A percentile compares a stretch with the other conserved stretches of the same genome.
These are phyloP conservation scores for Gentiana straminea DNA, from an alignment of 257 asterid genomes.

Conservation along the genomic window DNA sequence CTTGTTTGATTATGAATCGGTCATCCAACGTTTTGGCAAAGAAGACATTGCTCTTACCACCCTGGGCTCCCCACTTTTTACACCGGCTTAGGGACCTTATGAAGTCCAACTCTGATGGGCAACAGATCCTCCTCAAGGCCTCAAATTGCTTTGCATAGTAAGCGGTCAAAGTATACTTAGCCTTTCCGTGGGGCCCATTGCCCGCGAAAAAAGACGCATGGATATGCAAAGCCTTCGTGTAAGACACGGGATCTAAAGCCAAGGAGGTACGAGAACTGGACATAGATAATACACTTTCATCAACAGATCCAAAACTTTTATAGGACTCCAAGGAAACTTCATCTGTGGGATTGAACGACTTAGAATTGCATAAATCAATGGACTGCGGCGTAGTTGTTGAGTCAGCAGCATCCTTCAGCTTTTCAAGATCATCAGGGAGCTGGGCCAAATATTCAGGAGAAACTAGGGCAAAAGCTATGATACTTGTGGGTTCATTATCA, in stretches of 20 bases:
- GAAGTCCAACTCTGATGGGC: constrained; percentile 80
- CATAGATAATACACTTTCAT: constrained; percentile 48
- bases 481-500: constrained; percentile 97
- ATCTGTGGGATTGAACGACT: constrained; percentile 44
- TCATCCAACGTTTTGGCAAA: constrained; percentile 94
- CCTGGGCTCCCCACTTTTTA: constrained; percentile 99
- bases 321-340: constrained; percentile 53
- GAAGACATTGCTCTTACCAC: constrained; percentile 95
- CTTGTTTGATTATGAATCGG: constrained; percentile 88
- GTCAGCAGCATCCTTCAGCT: constrained; percentile 39
- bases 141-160: constrained; percentile 82
- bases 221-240: constrained; percentile 56
- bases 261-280: constrained; percentile 45
- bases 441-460: constrained; percentile 49
- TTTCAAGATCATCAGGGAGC: constrained; percentile 54
- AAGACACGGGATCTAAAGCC: constrained; percentile 50
- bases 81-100: constrained; percentile 84
- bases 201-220: constrained; percentile 47
- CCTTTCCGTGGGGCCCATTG: constrained; percentile 67
- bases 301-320: constrained; percentile 54
- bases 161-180: constrained; percentile 62
- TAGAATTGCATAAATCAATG: constrained; percentile 35
- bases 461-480: constrained; percentile 65
- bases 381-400: constrained; percentile 31
- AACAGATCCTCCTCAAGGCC: constrained; percentile 72